Evolutionary conservation across 306 rosid genomes (phyloP).

Genomic region (Cercis canadensis): DNA sequence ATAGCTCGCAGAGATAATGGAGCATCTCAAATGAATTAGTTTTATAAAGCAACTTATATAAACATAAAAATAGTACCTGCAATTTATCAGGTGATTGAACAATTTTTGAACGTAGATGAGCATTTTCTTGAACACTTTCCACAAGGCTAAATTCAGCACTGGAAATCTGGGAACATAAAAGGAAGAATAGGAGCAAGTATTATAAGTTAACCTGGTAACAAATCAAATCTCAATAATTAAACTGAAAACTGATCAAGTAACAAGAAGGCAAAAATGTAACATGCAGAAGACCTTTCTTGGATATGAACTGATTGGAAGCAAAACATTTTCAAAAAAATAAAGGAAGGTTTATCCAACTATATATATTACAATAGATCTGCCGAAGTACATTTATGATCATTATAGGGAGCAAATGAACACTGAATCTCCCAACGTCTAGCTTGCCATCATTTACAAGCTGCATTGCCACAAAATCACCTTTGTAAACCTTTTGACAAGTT

Average conservation of each 20-base stretch:
- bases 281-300: neutral
- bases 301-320: conserved; percentile 1
- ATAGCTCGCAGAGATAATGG: neutral
- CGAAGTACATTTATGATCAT: neutral
- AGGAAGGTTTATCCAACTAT: conserved; percentile 7
- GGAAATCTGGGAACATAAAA: conserved; percentile 62
- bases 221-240: conserved; percentile 4
- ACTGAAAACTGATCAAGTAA: neutral
- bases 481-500: neutral
- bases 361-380: conserved; percentile 8
- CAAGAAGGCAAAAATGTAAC: neutral
- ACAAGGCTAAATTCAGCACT: conserved; percentile 71
- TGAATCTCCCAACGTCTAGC: neutral
- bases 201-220: neutral
- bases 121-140: conserved; percentile 80
- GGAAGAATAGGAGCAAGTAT: neutral
- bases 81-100: conserved; percentile 92
- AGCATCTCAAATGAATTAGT: neutral
- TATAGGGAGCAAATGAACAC: neutral
- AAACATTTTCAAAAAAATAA: conserved; percentile 22
- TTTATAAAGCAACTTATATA: neutral
- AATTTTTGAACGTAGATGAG: conserved; percentile 74
- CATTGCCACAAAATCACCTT: conserved; percentile 3
- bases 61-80: conserved; percentile 56
- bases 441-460: neutral